Conservation (phyloP, 148 eudicot species). For the Beta vulgaris region DNA sequence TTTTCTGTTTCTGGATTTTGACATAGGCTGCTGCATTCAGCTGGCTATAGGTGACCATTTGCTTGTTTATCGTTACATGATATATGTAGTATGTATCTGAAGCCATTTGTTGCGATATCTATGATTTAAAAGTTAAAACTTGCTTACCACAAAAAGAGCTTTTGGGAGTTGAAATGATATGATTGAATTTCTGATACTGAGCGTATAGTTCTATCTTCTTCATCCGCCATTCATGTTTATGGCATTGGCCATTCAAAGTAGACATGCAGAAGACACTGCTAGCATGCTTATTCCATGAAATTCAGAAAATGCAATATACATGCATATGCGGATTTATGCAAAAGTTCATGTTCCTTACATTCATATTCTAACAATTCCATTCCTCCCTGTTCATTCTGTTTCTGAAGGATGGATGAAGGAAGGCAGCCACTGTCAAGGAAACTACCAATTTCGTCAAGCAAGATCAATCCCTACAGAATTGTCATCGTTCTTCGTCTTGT, state of each 20-base stretch:
- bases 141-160: too few species aligned
- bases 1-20: background rate
- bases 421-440: slow-evolving; percentile 97
- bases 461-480: slow-evolving; percentile 87
- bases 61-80: slow-evolving; percentile 7
- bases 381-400: slow-evolving; percentile 4
- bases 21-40: background rate
- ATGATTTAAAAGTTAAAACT: too few species aligned
- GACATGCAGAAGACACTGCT: background rate
- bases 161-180: too few species aligned
- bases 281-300: slow-evolving; percentile 17
- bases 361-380: background rate
- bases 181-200: background rate
- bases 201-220: background rate
- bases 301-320: slow-evolving; percentile 6
- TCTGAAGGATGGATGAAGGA: slow-evolving; percentile 92
- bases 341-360: background rate
- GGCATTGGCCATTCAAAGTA: background rate
- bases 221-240: slow-evolving; percentile 5
- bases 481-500: slow-evolving; percentile 70
- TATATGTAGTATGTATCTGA: slow-evolving; percentile 6
- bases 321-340: slow-evolving; percentile 5
- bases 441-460: slow-evolving; percentile 90
- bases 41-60: slow-evolving; percentile 1
- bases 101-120: slow-evolving; percentile 1